A percentile compares a stretch with the other conserved stretches of the same genome.
phyloP scores from a whole-genome alignment of 2,329 filamentous ascomycete genomes.

The Claviceps quebecensis region DNA sequence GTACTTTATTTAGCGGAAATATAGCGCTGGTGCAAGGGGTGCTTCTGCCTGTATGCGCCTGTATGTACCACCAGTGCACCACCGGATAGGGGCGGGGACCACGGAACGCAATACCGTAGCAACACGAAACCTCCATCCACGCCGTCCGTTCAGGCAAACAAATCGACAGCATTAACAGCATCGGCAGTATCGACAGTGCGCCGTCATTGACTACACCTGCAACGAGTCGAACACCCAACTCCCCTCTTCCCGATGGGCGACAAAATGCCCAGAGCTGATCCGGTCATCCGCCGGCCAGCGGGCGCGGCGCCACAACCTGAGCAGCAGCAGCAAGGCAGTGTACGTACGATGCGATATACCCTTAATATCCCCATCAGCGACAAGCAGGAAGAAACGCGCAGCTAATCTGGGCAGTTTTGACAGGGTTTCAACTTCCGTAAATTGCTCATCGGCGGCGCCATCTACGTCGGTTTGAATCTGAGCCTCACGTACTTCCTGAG shows the following conservation, averaged over 20 bases:
- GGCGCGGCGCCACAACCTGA: constrained; percentile 9
- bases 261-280: constrained; percentile 1
- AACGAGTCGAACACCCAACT: neutral
- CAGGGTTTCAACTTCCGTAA: constrained; percentile 28
- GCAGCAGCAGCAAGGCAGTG: constrained; percentile 12
- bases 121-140: neutral
- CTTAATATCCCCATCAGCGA: neutral
- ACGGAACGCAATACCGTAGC: no score
- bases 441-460: constrained; percentile 35
- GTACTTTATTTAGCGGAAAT: no score
- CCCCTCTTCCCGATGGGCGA: neutral
- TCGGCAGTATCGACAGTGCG: no score
- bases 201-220: neutral
- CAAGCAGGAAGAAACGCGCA: neutral
- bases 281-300: constrained; percentile 8
- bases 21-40: no score
- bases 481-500: constrained; percentile 39
- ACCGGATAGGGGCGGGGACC: neutral
- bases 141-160: neutral
- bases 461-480: constrained; percentile 47
- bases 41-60: no score
- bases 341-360: constrained; percentile 2
- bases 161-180: no score
- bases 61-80: no score
- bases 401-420: neutral